Evolutionary conservation across 2,329 filamentous ascomycete genomes (phyloP), one percentile per base, ranked within the genome.

Genomic region (Cladophialophora psammophila): DNA sequence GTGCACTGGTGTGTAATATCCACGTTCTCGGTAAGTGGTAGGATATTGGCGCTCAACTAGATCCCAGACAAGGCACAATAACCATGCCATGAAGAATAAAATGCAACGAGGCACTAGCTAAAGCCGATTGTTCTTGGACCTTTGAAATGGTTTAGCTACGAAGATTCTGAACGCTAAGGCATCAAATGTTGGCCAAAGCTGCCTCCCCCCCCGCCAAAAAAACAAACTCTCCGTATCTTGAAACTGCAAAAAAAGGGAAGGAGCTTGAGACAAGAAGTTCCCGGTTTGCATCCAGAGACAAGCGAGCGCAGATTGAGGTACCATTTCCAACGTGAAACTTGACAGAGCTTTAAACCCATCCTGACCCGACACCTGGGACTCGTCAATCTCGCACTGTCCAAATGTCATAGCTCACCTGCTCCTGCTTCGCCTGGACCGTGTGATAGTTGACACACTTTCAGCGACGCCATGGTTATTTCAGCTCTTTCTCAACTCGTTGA

Each of bases 401-500:
- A 13, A 50, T 50, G 38, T 57, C 20, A 57, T n/a, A 38, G 34
- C 34, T 38, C 54, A 57, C 15, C 18, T 36, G 5, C 34, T 55
- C 34, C 53, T 45, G 32, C 26, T 38, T 57, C 40, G 58, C 48
- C 58, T 50, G 35, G 45, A 48, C 32, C 26, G n/a, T 50, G 12
- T 59, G 38, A 42, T 26, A 36, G 31, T 60, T 45, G 36, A 52
- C 36, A 56, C 52, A n/a, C 13, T 36, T 13, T 40, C 36, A 34
- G n/a, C 35, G 13, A 31, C 48, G 63, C 42, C 36, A 68, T 70
- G 65, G 50, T 66, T 18, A 64, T 62, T 18, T 31, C 66, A 35
- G 57, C 31, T 15, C 52, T 64, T n/a, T 60, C 18, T 13, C 52
- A 36, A 34, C 61, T 60, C 32, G 31, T 67, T 38, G 69, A 72